phyloP scores from a whole-genome alignment of 2,329 filamentous ascomycete genomes.

The Amauroascus verrucosus region DNA sequence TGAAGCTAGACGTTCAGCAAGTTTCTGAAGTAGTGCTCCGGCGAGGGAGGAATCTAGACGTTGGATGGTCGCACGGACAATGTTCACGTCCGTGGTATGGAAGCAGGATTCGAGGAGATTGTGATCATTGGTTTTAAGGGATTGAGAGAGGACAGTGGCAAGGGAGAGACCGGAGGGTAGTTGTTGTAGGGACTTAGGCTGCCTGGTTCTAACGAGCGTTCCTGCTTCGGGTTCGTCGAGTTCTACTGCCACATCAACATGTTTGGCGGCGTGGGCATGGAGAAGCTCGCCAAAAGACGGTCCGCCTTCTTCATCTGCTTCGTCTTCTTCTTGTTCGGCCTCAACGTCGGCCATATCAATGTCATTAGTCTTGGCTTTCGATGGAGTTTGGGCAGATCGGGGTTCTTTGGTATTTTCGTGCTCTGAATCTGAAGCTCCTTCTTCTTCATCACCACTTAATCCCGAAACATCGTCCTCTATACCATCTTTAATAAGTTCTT shows the following conservation, averaged over 20 bases:
- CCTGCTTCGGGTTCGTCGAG: constrained; percentile 39
- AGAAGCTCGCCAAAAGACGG: constrained; percentile 84
- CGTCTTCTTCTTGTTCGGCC: constrained; percentile 35
- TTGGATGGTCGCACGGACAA: constrained; percentile 80
- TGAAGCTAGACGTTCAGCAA: constrained; percentile 77
- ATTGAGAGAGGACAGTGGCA: constrained; percentile 84
- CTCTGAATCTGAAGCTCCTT: constrained; percentile 15
- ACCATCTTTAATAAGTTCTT: constrained; percentile 27
- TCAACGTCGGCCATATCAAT: constrained; percentile 31
- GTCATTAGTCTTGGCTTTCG: constrained; percentile 23
- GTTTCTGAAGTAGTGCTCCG: constrained; percentile 64
- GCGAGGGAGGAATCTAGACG: constrained; percentile 78
- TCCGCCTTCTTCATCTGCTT: constrained; percentile 37
- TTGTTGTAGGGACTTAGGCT: constrained; percentile 41
- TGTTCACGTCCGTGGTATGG: constrained; percentile 63
- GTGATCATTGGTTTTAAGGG: constrained; percentile 81
- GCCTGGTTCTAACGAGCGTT: constrained; percentile 38
- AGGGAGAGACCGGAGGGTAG: constrained; percentile 68
- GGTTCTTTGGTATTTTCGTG: neutral
- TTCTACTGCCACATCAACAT: constrained; percentile 59
- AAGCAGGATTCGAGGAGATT: constrained; percentile 87
- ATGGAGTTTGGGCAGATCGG: neutral
- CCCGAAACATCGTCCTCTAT: constrained; percentile 26
- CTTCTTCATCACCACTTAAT: constrained; percentile 25
- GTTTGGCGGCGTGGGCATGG: constrained; percentile 55